Evolutionary conservation across 352 stramenopile genomes (phyloP).

Genomic region (Phytophthora nicotianae): DNA sequence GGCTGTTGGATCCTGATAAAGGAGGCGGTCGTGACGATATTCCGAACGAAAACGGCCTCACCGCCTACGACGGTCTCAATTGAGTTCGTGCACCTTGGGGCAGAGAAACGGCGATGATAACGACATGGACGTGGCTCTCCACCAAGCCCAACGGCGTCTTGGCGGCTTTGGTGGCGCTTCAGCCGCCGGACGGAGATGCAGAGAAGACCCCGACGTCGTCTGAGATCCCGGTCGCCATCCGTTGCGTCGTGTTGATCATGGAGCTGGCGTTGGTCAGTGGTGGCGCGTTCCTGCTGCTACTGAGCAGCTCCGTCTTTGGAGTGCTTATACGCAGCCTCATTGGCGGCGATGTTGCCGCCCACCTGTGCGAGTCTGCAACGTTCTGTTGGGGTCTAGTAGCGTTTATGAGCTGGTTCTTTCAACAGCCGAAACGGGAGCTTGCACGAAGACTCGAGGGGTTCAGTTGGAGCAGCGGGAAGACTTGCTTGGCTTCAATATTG

Average conservation of each 20-base stretch:
- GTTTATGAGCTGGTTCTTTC: conserved; percentile 48
- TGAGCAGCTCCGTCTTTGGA: conserved; percentile 26
- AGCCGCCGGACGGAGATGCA: conserved; percentile 11
- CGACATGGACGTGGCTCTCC: conserved; percentile 32
- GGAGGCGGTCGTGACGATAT: conserved; percentile 84
- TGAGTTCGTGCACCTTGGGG: conserved; percentile 18
- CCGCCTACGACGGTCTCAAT: conserved; percentile 91
- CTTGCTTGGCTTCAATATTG: conserved; percentile 19
- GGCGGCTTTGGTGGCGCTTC: conserved; percentile 27
- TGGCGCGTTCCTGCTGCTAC: conserved; percentile 41
- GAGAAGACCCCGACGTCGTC: neutral
- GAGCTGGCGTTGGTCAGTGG: conserved; percentile 42
- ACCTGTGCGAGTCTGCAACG: conserved; percentile 17
- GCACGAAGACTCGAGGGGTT: conserved; percentile 22
- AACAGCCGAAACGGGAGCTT: conserved; percentile 15
- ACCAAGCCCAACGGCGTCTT: conserved; percentile 39
- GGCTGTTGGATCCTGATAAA: conserved; percentile 88
- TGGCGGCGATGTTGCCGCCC: conserved; percentile 1
- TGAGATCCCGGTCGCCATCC: conserved; percentile 27
- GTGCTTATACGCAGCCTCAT: conserved; percentile 15
- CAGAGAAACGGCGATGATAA: conserved; percentile 14
- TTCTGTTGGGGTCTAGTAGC: conserved; percentile 38
- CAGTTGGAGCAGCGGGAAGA: conserved; percentile 5
- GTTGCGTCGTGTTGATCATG: conserved; percentile 45
- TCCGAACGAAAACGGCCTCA: conserved; percentile 91